Evolutionary conservation across 2,329 filamentous ascomycete genomes (phyloP).

Genomic region (Teratosphaeria zuluensis): DNA sequence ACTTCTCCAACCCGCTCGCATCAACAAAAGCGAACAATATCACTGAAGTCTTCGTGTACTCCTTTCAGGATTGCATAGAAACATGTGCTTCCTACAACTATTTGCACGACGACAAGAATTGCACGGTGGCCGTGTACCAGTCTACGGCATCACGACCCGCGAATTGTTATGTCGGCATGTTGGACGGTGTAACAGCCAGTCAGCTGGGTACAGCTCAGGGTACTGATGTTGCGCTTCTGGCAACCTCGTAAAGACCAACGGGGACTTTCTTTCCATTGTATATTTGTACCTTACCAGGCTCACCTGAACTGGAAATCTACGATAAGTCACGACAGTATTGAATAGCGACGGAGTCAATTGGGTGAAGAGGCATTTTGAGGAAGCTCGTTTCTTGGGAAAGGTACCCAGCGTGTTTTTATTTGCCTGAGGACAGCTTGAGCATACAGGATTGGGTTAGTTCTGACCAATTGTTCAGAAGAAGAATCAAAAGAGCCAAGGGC

Average conservation of each 20-base stretch:
- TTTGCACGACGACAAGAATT: conserved; percentile 14
- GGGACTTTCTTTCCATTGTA: neutral
- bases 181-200: conserved; percentile 6
- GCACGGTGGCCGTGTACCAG: conserved; percentile 24
- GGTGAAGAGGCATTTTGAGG: neutral
- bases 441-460: neutral
- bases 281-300: neutral
- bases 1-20: conserved; percentile 19
- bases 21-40: conserved; percentile 10
- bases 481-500: neutral
- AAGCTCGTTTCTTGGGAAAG: neutral
- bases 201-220: conserved; percentile 10
- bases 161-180: conserved; percentile 24
- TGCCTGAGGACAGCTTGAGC: neutral
- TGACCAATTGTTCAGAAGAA: neutral
- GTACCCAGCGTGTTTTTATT: neutral
- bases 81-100: conserved; percentile 25
- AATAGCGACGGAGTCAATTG: neutral
- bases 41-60: conserved; percentile 25
- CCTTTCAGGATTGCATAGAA: conserved; percentile 28
- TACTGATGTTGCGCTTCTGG: conserved; percentile 16
- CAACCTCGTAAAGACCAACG: neutral
- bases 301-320: neutral
- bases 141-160: conserved; percentile 15
- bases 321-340: neutral